Evolutionary conservation across 2,329 filamentous ascomycete species (phyloP).

Genomic region (Nothophaeocryptopus gaeumannii): DNA sequence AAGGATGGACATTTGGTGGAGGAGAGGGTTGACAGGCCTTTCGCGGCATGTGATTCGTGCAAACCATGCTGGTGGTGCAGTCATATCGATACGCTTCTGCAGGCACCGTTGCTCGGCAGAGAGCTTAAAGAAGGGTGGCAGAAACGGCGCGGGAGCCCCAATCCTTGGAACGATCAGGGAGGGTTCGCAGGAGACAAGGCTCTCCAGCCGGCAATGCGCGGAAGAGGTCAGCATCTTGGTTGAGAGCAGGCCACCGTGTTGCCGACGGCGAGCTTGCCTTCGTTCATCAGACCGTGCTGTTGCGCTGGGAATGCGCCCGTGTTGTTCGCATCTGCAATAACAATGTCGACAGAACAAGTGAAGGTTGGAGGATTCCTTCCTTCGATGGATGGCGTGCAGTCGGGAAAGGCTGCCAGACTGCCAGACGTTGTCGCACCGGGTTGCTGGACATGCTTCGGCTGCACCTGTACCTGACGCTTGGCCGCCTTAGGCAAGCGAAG

Average conservation of each 20-base stretch:
- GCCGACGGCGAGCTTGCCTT: not conserved
- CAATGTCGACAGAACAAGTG: too few species aligned
- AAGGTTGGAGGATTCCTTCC: too few species aligned
- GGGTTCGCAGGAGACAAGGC: too few species aligned
- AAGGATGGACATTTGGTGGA: constrained; percentile 1
- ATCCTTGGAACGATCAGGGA: too few species aligned
- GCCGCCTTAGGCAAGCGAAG: not conserved
- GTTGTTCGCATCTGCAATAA: too few species aligned
- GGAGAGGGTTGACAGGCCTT: constrained; percentile 7
- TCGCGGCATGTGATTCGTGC: not conserved
- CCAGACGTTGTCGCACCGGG: not conserved
- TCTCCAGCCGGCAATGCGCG: not conserved
- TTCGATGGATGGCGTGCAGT: too few species aligned
- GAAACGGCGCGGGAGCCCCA: not conserved
- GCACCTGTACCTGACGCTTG: not conserved
- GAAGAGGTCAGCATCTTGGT: not conserved
- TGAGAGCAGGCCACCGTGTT: not conserved
- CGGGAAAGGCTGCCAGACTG: too few species aligned
- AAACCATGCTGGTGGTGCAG: not conserved
- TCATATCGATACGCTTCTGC: not conserved
- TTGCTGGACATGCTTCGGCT: not conserved
- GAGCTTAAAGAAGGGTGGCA: constrained; percentile 2
- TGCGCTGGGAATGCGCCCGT: too few species aligned
- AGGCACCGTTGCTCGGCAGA: not conserved
- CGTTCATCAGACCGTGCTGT: too few species aligned